Conservation (phyloP, 164 flowering plant genomes). For the Annona cherimola region DNA sequence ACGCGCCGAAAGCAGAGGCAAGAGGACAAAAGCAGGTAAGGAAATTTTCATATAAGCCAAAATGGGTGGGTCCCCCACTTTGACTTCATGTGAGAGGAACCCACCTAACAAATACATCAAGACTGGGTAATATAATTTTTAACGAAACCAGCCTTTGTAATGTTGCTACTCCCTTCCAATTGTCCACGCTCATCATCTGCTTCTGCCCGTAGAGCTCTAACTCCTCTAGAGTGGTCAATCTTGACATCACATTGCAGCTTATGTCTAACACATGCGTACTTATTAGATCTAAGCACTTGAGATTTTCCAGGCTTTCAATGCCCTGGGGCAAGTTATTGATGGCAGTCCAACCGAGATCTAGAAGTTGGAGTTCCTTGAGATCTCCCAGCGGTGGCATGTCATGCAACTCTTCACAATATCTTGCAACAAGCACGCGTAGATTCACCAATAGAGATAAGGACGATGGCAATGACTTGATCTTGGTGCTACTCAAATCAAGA, state of each 20-base stretch:
- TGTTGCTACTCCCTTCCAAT: neutral
- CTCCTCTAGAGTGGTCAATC: neutral
- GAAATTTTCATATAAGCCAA: too few relatives aligned
- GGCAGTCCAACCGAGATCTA: neutral
- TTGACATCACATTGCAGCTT: neutral
- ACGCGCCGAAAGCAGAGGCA: too few relatives aligned
- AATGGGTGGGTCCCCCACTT: too few relatives aligned
- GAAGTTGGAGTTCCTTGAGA: neutral
- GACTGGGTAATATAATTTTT: neutral
- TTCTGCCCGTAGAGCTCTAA: neutral
- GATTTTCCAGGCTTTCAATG: neutral
- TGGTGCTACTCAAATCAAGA: neutral
- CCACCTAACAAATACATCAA: too few relatives aligned
- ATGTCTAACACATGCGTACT: neutral
- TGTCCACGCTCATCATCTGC: neutral
- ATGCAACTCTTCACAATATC: neutral
- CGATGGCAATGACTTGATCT: neutral
- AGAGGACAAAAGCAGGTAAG: too few relatives aligned
- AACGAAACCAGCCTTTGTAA: neutral
- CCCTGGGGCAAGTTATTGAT: slow-evolving; percentile 2
- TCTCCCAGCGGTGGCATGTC: neutral
- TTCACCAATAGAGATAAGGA: neutral
- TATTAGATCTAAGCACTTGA: neutral
- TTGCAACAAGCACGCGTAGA: neutral
- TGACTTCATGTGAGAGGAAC: too few relatives aligned